Percentiles rank a stretch among this genome's conserved stretches.
phyloP scores from a whole-genome alignment of 1,284 basidiomycete genomes.

The Moniliophthora roreri region DNA sequence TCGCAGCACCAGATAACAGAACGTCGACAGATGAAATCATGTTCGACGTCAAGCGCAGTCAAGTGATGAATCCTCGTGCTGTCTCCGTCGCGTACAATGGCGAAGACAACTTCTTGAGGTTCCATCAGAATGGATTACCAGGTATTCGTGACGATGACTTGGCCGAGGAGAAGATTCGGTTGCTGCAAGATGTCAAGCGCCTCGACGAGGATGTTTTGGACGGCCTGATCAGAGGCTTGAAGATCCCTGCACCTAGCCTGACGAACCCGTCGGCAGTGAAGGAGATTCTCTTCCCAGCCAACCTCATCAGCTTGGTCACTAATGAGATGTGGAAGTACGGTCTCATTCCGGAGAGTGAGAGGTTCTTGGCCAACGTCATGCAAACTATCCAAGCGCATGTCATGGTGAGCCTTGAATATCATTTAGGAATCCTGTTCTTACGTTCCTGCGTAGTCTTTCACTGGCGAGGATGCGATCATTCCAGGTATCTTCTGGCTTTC shows the following conservation, averaged over 20 bases:
- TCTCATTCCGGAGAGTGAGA: conserved; percentile 94
- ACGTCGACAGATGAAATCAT: conserved; percentile 81
- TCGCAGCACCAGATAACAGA: conserved; percentile 58
- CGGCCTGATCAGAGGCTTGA: conserved; percentile 88
- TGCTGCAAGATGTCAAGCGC: conserved; percentile 90
- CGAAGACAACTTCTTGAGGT: conserved; percentile 69
- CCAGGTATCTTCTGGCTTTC: conserved; percentile 99
- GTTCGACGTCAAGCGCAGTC: conserved; percentile 73
- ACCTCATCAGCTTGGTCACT: conserved; percentile 94
- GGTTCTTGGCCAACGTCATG: conserved; percentile 99
- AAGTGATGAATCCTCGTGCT: conserved; percentile 80
- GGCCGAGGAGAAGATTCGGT: conserved; percentile 91
- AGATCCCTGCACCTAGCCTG: conserved; percentile 90
- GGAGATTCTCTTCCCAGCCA: conserved; percentile 99
- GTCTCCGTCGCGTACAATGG: conserved; percentile 91
- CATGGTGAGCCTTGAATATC: conserved; percentile 68
- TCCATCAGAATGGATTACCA: conserved; percentile 72
- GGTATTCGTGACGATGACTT: conserved; percentile 81
- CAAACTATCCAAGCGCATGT: conserved; percentile 97
- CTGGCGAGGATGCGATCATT: conserved; percentile 91
- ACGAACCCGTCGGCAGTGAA: conserved; percentile 93
- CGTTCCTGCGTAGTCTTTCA: conserved; percentile 67
- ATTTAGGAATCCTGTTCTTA: neutral
- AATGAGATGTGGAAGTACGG: conserved; percentile 99
- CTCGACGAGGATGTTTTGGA: conserved; percentile 95